Conservation (phyloP, 2,329 filamentous ascomycete species). For the Sordariomycetes sp. region DNA sequence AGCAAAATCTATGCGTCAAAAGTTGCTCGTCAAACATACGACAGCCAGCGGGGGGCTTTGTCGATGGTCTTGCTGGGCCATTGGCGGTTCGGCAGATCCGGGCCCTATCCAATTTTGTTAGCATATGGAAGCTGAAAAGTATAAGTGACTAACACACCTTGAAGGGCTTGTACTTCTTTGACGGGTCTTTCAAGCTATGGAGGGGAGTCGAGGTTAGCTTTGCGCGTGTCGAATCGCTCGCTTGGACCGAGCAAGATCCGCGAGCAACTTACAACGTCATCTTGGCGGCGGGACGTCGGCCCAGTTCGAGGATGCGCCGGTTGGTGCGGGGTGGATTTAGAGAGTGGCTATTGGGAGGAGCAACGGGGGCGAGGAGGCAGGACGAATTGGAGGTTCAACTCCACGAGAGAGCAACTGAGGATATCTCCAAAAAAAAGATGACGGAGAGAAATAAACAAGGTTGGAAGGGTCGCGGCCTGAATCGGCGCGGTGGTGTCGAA, state of each 20-base stretch:
- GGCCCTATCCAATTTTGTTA: conserved; percentile 18
- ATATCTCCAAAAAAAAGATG: background rate
- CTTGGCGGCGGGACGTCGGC: conserved; percentile 1
- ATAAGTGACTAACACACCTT: conserved; percentile 3
- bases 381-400: background rate
- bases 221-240: no score
- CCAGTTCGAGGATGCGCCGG: background rate
- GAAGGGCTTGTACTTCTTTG: conserved; percentile 10
- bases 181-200: conserved; percentile 1
- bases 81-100: conserved; percentile 58
- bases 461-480: background rate
- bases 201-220: background rate
- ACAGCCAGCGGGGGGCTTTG: conserved; percentile 82
- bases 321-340: conserved; percentile 1
- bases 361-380: background rate
- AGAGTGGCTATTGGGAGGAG: background rate
- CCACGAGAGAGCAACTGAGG: background rate
- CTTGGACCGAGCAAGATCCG: background rate
- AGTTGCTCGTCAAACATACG: conserved; percentile 17
- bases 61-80: conserved; percentile 76
- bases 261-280: conserved; percentile 3
- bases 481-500: background rate
- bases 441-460: background rate
- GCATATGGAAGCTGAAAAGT: background rate
- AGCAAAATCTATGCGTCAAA: background rate